Percentiles rank a stretch among this genome's conserved stretches.
These are phyloP conservation scores for Wickerhamiella domercqiae DNA, from an alignment of 805 yeast species.

Conservation along the genomic window DNA sequence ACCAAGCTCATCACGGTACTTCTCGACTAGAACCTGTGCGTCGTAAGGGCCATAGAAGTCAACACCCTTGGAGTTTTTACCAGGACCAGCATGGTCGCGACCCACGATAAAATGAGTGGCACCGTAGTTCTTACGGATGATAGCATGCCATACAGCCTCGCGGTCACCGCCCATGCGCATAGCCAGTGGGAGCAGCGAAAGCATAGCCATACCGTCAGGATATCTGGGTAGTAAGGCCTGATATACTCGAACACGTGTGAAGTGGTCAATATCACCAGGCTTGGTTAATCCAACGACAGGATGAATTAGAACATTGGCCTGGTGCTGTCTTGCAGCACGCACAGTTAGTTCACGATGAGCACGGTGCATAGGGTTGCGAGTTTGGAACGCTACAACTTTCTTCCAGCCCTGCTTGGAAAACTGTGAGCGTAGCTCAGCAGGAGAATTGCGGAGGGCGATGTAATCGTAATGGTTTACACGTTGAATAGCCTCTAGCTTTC, in stretches of 20 bases:
- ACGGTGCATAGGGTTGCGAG: conserved; percentile 97
- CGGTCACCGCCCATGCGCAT: conserved; percentile 99
- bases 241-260: conserved; percentile 91
- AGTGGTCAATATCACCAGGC: conserved; percentile 97
- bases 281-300: conserved; percentile 95
- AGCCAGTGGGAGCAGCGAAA: conserved; percentile 80
- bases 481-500: conserved; percentile 66
- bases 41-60: conserved; percentile 96
- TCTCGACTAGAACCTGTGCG: conserved; percentile 77
- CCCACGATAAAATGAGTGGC: conserved; percentile 96
- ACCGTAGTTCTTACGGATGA: conserved; percentile 90
- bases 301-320: conserved; percentile 78
- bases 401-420: conserved; percentile 72
- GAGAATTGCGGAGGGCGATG: conserved; percentile 73
- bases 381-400: conserved; percentile 89
- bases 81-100: conserved; percentile 98
- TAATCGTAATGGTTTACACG: conserved; percentile 85
- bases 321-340: conserved; percentile 86
- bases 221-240: conserved; percentile 82
- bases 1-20: conserved; percentile 59
- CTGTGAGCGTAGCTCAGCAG: conserved; percentile 77
- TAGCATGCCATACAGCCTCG: conserved; percentile 97
- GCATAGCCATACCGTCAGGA: conserved; percentile 85
- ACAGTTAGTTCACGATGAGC: conserved; percentile 95
- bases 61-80: conserved; percentile 69